These are phyloP conservation scores for Trichoderma sp. DNA, from an alignment of 2,329 filamentous ascomycete species.

Conservation along the genomic window DNA sequence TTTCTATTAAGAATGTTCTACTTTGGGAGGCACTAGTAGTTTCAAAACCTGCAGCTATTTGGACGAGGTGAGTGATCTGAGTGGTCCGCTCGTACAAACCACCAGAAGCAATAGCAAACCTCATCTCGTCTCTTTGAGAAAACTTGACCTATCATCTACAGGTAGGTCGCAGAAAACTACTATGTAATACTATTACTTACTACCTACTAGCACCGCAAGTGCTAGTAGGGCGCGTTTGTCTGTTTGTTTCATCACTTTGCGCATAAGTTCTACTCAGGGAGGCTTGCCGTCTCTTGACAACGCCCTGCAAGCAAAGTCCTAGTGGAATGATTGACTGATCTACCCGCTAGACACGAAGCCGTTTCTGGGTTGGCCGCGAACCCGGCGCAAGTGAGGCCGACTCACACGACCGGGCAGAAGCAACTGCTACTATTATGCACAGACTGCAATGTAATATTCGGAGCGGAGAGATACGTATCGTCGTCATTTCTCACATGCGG, in stretches of 20 bases:
- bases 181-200: too few relatives aligned
- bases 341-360: constrained; percentile 22
- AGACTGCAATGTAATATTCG: background rate
- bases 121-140: constrained; percentile 8
- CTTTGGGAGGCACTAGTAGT: background rate
- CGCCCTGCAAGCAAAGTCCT: background rate
- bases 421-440: background rate
- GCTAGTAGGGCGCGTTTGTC: background rate
- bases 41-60: background rate
- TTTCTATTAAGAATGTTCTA: background rate
- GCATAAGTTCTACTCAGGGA: background rate
- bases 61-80: background rate
- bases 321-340: constrained; percentile 25
- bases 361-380: constrained; percentile 3
- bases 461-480: background rate
- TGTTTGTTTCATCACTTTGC: background rate
- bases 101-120: background rate
- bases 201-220: too few relatives aligned
- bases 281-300: background rate
- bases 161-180: background rate
- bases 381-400: constrained; percentile 7
- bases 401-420: constrained; percentile 2
- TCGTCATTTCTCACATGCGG: background rate
- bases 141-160: constrained; percentile 32
- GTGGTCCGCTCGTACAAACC: background rate